These are phyloP conservation scores for Pichia nakasei DNA, from an alignment of 805 yeast genomes.

Conservation along the genomic window DNA sequence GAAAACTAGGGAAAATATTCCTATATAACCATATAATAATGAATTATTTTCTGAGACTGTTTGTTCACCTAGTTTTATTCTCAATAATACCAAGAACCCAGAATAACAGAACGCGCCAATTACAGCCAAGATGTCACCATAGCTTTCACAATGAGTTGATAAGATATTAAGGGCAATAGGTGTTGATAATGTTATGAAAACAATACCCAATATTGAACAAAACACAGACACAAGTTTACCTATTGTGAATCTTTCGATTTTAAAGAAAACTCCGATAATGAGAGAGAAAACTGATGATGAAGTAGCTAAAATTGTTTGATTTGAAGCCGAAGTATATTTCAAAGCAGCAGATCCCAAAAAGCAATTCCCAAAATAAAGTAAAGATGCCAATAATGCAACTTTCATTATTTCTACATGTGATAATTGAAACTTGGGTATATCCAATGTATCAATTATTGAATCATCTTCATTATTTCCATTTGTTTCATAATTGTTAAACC, in stretches of 20 bases:
- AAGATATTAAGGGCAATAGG: neutral
- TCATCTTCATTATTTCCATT: constrained; percentile 4
- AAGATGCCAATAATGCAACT: constrained; percentile 32
- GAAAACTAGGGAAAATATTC: constrained; percentile 32
- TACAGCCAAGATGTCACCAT: constrained; percentile 40
- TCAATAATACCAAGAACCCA: constrained; percentile 34
- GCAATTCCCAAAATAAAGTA: constrained; percentile 35
- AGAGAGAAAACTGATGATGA: constrained; percentile 44
- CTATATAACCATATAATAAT: constrained; percentile 38
- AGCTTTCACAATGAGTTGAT: constrained; percentile 17
- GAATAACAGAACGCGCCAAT: constrained; percentile 41
- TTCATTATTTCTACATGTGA: constrained; percentile 24
- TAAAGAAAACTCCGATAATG: constrained; percentile 32
- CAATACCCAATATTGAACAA: constrained; percentile 39
- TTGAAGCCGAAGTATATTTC: constrained; percentile 44
- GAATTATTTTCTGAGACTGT: constrained; percentile 38
- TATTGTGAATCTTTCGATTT: constrained; percentile 34
- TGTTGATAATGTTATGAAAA: constrained; percentile 30
- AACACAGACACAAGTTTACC: constrained; percentile 35
- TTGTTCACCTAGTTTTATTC: constrained; percentile 36
- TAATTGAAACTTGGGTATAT: constrained; percentile 17
- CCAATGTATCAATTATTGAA: neutral
- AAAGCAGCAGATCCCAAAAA: constrained; percentile 33
- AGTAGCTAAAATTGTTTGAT: constrained; percentile 42
- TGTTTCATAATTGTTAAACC: neutral